A percentile compares a stretch with the other conserved stretches of the same genome.
Evolutionary conservation across 1,284 basidiomycete genomes (phyloP).

Genomic region (Polyporus tsugae): DNA sequence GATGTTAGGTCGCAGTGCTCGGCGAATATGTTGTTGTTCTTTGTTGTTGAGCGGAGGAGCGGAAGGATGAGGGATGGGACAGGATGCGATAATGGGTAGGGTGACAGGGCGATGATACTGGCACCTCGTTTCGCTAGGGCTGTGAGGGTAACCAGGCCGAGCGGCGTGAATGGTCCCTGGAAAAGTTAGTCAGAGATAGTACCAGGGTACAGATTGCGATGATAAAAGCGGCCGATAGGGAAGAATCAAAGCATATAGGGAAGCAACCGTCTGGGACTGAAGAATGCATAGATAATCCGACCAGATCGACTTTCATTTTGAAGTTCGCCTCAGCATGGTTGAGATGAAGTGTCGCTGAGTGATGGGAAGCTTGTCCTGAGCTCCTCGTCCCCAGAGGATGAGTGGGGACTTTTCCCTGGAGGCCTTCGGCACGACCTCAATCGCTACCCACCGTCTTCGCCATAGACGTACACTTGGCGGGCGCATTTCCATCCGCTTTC

Average conservation of each 20-base stretch:
- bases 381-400: no score
- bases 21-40: constrained; percentile 77
- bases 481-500: no score
- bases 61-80: constrained; percentile 65
- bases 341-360: no score
- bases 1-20: constrained; percentile 77
- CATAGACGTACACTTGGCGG: no score
- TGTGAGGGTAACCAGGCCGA: constrained; percentile 72
- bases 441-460: no score
- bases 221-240: no score
- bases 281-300: no score
- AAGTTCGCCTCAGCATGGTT: no score
- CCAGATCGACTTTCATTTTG: no score
- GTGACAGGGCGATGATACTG: constrained; percentile 75
- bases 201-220: background rate
- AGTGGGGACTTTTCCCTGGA: no score
- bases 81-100: constrained; percentile 62
- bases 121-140: constrained; percentile 74
- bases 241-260: background rate
- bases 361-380: no score
- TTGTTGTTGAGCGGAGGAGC: constrained; percentile 69
- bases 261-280: background rate
- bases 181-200: background rate
- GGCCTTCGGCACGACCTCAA: no score
- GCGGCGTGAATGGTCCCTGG: constrained; percentile 77